A percentile compares a stretch with the other conserved stretches of the same genome.
Conservation (phyloP, 2,329 filamentous ascomycete genomes). For the Sarocladium kiliense region DNA sequence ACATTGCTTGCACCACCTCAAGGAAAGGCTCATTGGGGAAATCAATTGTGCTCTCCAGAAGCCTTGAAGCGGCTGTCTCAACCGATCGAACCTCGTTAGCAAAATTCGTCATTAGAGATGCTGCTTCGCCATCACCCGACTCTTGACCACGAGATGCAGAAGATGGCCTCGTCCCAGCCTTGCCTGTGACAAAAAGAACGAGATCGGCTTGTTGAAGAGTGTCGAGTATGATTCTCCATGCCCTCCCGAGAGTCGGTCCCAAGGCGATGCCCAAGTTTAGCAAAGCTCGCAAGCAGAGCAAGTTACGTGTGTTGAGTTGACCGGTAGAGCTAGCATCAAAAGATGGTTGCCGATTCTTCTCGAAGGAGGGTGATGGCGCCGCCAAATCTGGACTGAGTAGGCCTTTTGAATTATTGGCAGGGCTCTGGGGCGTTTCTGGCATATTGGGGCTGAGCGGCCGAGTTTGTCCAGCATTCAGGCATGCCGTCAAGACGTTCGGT, state of each 20-base stretch:
- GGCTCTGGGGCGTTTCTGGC: background rate
- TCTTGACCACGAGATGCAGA: slow-evolving; percentile 39
- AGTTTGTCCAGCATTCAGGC: slow-evolving; percentile 43
- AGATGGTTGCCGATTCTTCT: slow-evolving; percentile 55
- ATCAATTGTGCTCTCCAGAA: slow-evolving; percentile 88
- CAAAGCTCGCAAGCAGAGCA: slow-evolving; percentile 83
- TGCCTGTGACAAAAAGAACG: slow-evolving; percentile 64
- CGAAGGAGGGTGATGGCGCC: slow-evolving; percentile 48
- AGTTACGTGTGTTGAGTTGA: slow-evolving; percentile 77
- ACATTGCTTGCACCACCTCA: slow-evolving; percentile 70
- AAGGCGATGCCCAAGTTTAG: slow-evolving; percentile 94
- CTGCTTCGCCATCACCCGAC: slow-evolving; percentile 45
- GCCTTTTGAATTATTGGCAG: slow-evolving; percentile 58
- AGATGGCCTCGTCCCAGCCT: slow-evolving; percentile 46
- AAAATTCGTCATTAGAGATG: slow-evolving; percentile 58
- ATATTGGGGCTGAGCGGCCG: slow-evolving; percentile 32
- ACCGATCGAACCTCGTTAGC: slow-evolving; percentile 80
- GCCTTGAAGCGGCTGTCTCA: slow-evolving; percentile 75
- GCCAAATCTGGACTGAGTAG: slow-evolving; percentile 69
- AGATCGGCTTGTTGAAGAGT: slow-evolving; percentile 91
- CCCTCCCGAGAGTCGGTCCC: slow-evolving; percentile 75
- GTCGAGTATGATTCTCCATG: slow-evolving; percentile 89
- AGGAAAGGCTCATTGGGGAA: slow-evolving; percentile 81
- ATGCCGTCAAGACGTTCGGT: slow-evolving; percentile 64
- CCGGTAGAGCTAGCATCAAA: slow-evolving; percentile 43